Evolutionary conservation across 768 basidiomycete species (phyloP).

Genomic region (Psilocybe tampanensis): DNA sequence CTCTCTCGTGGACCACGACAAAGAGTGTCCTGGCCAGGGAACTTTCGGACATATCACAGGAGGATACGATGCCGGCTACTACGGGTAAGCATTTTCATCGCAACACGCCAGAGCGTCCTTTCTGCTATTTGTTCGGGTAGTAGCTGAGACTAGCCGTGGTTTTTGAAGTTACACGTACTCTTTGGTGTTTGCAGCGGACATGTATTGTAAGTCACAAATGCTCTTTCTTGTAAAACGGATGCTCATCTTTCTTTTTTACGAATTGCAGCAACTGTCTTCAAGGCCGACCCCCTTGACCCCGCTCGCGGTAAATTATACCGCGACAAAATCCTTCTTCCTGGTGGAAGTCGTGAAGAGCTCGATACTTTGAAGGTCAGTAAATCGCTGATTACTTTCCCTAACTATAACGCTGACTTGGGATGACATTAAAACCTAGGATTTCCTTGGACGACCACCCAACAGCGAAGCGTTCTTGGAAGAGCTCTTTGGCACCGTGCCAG

Average conservation of each 20-base stretch:
- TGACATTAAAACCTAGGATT: conserved; percentile 53
- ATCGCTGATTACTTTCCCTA: background rate
- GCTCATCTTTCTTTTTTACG: background rate
- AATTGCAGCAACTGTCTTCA: conserved; percentile 69
- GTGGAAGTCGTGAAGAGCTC: conserved; percentile 79
- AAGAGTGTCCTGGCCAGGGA: conserved; percentile 68
- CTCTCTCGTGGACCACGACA: conserved; percentile 66
- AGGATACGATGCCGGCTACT: conserved; percentile 72
- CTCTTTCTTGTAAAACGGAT: background rate
- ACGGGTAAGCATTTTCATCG: conserved; percentile 42
- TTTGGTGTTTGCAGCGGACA: conserved; percentile 61
- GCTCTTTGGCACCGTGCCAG: conserved; percentile 51
- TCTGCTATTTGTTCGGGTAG: background rate
- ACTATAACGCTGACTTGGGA: too few species aligned
- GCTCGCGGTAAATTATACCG: conserved; percentile 69
- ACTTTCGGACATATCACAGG: conserved; percentile 78
- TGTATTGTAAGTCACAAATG: conserved; percentile 44
- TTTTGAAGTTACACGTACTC: conserved; percentile 64
- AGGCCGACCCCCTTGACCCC: conserved; percentile 73
- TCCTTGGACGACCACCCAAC: conserved; percentile 76
- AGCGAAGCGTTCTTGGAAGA: conserved; percentile 75
- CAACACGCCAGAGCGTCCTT: background rate
- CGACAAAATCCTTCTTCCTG: conserved; percentile 71
- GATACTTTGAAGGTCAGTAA: conserved; percentile 69
- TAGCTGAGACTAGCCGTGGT: background rate